Evolutionary conservation across 768 basidiomycete species (phyloP).

Genomic region (Brasilioporus rufonigricans): DNA sequence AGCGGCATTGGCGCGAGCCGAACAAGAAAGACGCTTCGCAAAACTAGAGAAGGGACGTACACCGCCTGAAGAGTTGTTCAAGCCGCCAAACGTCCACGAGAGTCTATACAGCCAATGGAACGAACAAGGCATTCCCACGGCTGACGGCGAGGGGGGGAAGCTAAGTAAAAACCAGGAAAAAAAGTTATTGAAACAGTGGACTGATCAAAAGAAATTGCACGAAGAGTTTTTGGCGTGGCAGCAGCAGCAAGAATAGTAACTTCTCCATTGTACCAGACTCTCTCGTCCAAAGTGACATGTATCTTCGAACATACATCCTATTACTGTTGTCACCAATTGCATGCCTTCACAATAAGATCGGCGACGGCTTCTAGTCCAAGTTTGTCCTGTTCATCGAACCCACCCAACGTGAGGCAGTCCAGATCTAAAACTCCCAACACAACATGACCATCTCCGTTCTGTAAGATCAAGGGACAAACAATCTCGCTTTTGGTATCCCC

Average conservation of each 20-base stretch:
- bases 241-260: slow-evolving; percentile 16
- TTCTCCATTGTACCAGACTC: background rate
- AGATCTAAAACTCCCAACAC: slow-evolving; percentile 74
- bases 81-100: slow-evolving; percentile 70
- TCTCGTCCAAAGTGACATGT: too few relatives aligned
- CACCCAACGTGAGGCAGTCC: slow-evolving; percentile 70
- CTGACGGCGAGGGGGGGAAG: slow-evolving; percentile 82
- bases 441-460: slow-evolving; percentile 28
- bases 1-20: slow-evolving; percentile 62
- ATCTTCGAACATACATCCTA: slow-evolving; percentile 2
- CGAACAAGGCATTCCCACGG: slow-evolving; percentile 78
- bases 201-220: slow-evolving; percentile 73
- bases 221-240: slow-evolving; percentile 67
- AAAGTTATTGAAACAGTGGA: slow-evolving; percentile 73
- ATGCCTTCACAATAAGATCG: slow-evolving; percentile 56
- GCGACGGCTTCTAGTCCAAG: slow-evolving; percentile 75
- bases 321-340: slow-evolving; percentile 55
- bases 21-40: slow-evolving; percentile 63
- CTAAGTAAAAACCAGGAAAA: slow-evolving; percentile 79
- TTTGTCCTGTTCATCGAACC: slow-evolving; percentile 77
- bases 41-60: slow-evolving; percentile 85
- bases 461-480: slow-evolving; percentile 69
- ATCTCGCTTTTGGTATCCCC: slow-evolving; percentile 89
- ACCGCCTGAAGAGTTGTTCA: slow-evolving; percentile 77
- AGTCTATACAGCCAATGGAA: slow-evolving; percentile 84